Percentiles rank a stretch among this genome's conserved stretches.
Conservation (phyloP, 2,329 filamentous ascomycete species). For the Claviceps sp. region DNA sequence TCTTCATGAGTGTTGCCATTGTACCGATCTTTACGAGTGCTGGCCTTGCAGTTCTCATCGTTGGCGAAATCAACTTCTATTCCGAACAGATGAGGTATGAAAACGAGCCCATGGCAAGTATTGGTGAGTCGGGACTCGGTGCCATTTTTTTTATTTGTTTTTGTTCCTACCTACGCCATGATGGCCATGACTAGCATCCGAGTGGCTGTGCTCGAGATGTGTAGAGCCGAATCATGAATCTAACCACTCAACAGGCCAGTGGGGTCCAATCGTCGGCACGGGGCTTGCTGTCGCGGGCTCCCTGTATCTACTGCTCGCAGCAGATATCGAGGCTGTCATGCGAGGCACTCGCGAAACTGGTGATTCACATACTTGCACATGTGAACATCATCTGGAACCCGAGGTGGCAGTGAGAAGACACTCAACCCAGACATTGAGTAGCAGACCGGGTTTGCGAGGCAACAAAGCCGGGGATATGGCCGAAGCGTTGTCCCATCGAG, state of each 20-base stretch:
- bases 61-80: constrained; percentile 53
- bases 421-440: neutral
- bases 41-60: constrained; percentile 43
- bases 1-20: constrained; percentile 41
- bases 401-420: neutral
- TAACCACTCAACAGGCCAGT: constrained; percentile 31
- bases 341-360: constrained; percentile 1
- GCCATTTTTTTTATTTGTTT: neutral
- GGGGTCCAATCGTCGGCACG: constrained; percentile 46
- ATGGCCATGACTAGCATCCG: neutral
- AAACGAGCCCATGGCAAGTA: constrained; percentile 47
- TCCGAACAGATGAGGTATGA: constrained; percentile 41
- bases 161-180: neutral
- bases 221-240: no score
- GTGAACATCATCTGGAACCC: constrained; percentile 5
- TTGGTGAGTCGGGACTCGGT: constrained; percentile 33
- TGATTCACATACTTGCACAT: constrained; percentile 6
- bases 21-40: constrained; percentile 45
- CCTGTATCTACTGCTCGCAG: constrained; percentile 37
- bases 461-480: neutral
- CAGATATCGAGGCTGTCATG: constrained; percentile 12
- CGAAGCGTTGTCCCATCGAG: neutral
- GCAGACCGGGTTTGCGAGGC: neutral
- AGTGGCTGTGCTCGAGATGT: no score
- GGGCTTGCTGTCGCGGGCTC: constrained; percentile 44